Evolutionary conservation across 2,329 filamentous ascomycete species (phyloP), one percentile per base, ranked within the genome.

Genomic region (Ophiostoma ips): DNA sequence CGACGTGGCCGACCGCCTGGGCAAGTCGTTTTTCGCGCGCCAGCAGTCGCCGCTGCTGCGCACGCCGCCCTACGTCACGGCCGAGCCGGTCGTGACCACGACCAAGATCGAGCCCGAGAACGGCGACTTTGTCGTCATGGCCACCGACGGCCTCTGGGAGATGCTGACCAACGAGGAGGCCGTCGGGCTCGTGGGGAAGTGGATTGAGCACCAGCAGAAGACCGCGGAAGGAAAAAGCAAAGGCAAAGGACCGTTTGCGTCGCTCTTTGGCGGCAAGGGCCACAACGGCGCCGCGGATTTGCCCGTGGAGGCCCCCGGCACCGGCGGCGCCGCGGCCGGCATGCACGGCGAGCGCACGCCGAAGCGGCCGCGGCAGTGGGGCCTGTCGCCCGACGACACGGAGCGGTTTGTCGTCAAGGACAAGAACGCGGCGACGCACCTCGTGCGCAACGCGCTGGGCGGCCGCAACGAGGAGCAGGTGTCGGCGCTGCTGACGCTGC

Each of bases 131-230:
- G 73, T 98, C 12, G 90, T 98, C 54, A 82, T 98, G 73, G 92
- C 92, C 19, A 95, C 92, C 0, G 92, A 98, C 62, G 92, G 92
- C 4, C 74, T 98, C 1, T 98, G 92, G 92, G 92, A 98, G 68
- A 96, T 96, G 92, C 74, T 98, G 54, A 95, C 87, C 45, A 98
- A 96, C 60, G 92, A 98, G 63, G 92, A 98, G 69, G 92, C 95
- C 1, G 85, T 98, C 47, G 92, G 92, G 1, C 77, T 98, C 2
- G 92, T 98, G 5, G 94, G 90, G 15, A 87, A 94, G 65, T 98
- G 92, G 92, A 79, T 98, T 45, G 92, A 98, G 64, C 79, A 78
- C 19, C 84, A 50, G 52, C 28, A 45, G 24, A 9, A 19, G 16
- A 33, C 34, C 46, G 61, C 60, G 13, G 44, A 31, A 31, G 48